Percentiles rank a stretch among this genome's conserved stretches.
Conservation (phyloP, 179 eudicot genomes). For the Patellifolia procumbens region DNA sequence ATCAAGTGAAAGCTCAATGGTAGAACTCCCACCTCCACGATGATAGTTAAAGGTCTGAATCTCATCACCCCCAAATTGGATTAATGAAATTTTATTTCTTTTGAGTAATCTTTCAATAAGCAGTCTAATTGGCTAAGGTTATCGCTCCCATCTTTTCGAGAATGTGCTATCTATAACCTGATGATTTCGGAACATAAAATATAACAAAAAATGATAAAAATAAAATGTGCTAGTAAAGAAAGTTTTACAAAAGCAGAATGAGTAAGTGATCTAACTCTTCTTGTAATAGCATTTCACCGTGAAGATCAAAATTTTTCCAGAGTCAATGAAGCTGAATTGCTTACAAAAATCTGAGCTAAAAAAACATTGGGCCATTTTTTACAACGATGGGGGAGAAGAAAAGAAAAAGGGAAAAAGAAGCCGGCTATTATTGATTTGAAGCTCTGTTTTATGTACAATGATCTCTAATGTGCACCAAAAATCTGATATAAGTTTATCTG, state of each 20-base stretch:
- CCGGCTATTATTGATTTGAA: conserved; percentile 19
- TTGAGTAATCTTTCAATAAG: no score
- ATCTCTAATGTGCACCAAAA: conserved; percentile 14
- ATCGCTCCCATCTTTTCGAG: no score
- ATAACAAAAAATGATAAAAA: no score
- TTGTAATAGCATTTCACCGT: conserved; percentile 6
- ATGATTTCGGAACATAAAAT: no score
- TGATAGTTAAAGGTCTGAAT: neutral
- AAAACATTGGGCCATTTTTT: conserved; percentile 11
- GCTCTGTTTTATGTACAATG: conserved; percentile 23
- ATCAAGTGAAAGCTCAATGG: neutral
- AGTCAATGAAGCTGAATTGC: neutral
- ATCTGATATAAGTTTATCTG: conserved; percentile 6
- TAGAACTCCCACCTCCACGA: no score
- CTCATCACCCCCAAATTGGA: neutral
- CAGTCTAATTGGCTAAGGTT: no score
- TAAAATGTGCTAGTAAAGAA: no score
- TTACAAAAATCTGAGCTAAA: conserved; percentile 17
- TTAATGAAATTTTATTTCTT: no score
- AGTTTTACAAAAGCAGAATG: neutral
- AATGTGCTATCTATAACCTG: no score
- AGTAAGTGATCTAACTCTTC: neutral
- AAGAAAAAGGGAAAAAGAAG: neutral
- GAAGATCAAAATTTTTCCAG: neutral
- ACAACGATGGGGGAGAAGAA: conserved; percentile 4